Evolutionary conservation across 2,329 filamentous ascomycete species (phyloP).

Genomic region (Calonectria crousiana): DNA sequence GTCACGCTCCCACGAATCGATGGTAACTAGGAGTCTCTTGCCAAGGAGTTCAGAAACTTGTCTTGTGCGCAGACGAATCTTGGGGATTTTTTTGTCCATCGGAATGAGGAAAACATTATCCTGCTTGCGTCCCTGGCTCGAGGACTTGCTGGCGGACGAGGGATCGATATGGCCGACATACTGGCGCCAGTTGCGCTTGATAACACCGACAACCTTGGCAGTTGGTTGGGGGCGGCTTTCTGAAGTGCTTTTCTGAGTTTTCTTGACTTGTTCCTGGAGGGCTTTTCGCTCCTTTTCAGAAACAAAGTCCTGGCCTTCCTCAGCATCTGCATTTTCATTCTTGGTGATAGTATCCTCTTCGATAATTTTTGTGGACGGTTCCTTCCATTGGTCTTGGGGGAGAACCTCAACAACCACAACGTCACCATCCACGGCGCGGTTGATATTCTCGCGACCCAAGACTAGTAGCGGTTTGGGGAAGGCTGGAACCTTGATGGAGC

Average conservation of each 20-base stretch:
- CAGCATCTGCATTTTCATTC: slow-evolving; percentile 92
- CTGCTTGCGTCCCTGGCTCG: slow-evolving; percentile 83
- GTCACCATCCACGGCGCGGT: slow-evolving; percentile 91
- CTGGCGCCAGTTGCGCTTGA: slow-evolving; percentile 97
- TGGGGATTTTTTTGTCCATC: slow-evolving; percentile 98
- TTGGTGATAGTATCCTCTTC: slow-evolving; percentile 93
- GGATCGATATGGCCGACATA: slow-evolving; percentile 97
- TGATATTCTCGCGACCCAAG: slow-evolving; percentile 94
- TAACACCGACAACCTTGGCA: slow-evolving; percentile 88
- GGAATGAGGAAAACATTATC: slow-evolving; percentile 95
- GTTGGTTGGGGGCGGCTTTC: slow-evolving; percentile 90
- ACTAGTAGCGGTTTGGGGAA: slow-evolving; percentile 92
- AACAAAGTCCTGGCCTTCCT: slow-evolving; percentile 81
- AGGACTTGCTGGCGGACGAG: slow-evolving; percentile 80
- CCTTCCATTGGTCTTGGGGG: slow-evolving; percentile 96
- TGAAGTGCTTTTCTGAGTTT: slow-evolving; percentile 79
- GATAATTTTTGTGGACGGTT: slow-evolving; percentile 93
- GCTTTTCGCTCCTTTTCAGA: slow-evolving; percentile 88
- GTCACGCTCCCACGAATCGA: slow-evolving; percentile 95
- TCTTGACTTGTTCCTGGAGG: slow-evolving; percentile 91
- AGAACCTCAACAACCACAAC: slow-evolving; percentile 93
- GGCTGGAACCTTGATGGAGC: slow-evolving; percentile 87
- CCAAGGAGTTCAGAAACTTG: slow-evolving; percentile 91
- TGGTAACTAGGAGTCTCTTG: slow-evolving; percentile 91
- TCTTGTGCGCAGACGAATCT: slow-evolving; percentile 91